These are phyloP conservation scores for Wickerhamiella shivajii DNA, from an alignment of 805 yeast species.

Conservation along the genomic window DNA sequence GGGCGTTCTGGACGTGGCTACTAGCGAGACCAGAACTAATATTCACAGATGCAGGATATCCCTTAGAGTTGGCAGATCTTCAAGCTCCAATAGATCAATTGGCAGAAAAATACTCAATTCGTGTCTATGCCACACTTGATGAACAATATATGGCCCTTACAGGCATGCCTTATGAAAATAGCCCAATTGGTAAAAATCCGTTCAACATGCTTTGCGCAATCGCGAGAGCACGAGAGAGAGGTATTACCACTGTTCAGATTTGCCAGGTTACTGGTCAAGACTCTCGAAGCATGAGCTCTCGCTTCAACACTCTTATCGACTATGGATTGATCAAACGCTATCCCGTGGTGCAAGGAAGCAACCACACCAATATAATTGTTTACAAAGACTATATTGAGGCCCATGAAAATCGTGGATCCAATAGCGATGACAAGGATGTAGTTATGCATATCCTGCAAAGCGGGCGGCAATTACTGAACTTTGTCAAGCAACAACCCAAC, in stretches of 20 bases:
- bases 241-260: constrained; percentile 26
- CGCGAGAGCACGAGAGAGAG: constrained; percentile 28
- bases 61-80: background rate
- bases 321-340: constrained; percentile 24
- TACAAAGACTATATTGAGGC: constrained; percentile 24
- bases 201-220: constrained; percentile 27
- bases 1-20: constrained; percentile 15
- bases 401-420: no score
- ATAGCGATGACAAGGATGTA: no score
- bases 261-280: constrained; percentile 28
- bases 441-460: no score
- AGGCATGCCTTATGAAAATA: constrained; percentile 21
- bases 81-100: background rate
- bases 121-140: constrained; percentile 22
- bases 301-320: constrained; percentile 22
- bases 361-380: constrained; percentile 24
- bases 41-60: constrained; percentile 5
- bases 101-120: constrained; percentile 5
- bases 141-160: constrained; percentile 26
- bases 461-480: constrained; percentile 20
- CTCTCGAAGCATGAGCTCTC: constrained; percentile 27
- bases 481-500: constrained; percentile 22
- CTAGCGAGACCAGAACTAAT: constrained; percentile 8
- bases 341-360: constrained; percentile 23
- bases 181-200: constrained; percentile 24